Percentiles rank a stretch among this genome's conserved stretches.
These are phyloP conservation scores for Linanthus parryae DNA, from an alignment of 148 eudicot genomes.

Conservation along the genomic window DNA sequence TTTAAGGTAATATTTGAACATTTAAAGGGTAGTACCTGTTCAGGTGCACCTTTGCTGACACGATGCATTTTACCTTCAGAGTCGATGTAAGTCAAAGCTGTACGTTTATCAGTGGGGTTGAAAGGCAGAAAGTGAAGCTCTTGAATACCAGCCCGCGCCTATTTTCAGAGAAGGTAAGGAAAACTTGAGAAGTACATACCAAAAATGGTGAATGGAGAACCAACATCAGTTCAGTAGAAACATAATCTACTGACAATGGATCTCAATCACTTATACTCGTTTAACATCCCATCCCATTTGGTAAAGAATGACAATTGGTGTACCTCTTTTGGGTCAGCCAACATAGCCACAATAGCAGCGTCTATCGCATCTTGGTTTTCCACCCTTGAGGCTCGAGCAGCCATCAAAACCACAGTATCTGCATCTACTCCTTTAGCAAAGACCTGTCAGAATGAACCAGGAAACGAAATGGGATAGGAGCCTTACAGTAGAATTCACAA, in stretches of 20 bases:
- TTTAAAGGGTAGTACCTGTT: constrained; percentile 17
- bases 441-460: constrained; percentile 15
- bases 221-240: no score
- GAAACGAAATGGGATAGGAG: neutral
- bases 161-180: no score
- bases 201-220: no score
- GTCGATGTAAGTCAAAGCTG: constrained; percentile 54
- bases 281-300: neutral
- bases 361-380: constrained; percentile 67
- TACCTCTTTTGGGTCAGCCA: constrained; percentile 54
- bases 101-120: constrained; percentile 48
- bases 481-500: neutral
- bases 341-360: constrained; percentile 47
- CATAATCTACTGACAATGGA: no score
- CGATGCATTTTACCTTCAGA: constrained; percentile 39
- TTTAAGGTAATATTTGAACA: neutral
- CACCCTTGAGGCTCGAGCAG: constrained; percentile 56
- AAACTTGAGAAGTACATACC: no score
- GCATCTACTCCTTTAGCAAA: constrained; percentile 42
- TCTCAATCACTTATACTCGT: no score
- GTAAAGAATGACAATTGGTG: neutral
- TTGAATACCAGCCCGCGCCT: constrained; percentile 51
- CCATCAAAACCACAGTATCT: constrained; percentile 53
- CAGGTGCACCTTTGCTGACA: constrained; percentile 58
- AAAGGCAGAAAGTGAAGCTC: constrained; percentile 60